Evolutionary conservation across 2,329 filamentous ascomycete genomes (phyloP), one percentile per base, ranked within the genome.

Genomic region (Alternaria rosae): DNA sequence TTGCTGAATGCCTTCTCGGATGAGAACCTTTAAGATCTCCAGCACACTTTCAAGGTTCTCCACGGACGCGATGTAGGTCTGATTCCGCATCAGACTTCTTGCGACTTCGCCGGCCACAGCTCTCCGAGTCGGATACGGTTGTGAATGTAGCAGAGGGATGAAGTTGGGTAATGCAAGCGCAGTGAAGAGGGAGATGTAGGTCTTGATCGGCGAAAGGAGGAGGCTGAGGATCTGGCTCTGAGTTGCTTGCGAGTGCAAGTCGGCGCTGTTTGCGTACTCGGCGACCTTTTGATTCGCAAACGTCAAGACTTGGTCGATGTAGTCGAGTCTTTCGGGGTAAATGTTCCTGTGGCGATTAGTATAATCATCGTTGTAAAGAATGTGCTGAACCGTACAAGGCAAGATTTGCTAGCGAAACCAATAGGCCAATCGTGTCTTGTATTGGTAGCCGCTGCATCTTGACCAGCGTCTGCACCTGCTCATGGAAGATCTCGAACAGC

Each of bases 401-500:
- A 59, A 99, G 87, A 71, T 98, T 98, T 41, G 91, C 90, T 42
- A 99, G 85, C 5, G 95, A 99, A n/a, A 97, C 94, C 45, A 98
- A 85, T 43, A 99, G 83, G 10, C 94, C 95, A 71, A 97, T 95
- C 17, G 92, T 97, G 77, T 99, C 96, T 78, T 97, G 93, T 67
- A 99, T 94, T 1, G 94, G 91, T 54, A 99, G 85, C 69, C 93
- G 90, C 75, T 97, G 93, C 54, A 92, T 92, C 80, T 93, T 94
- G 65, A 98, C 94, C 54, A 99, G 84, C 73, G 94, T 94, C 76
- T 96, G 91, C 65, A 98, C 95, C 79, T 98, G 95, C 54, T 93
- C 91, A 75, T 98, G 97, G 85, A 98, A 99, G 62, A 98, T 92
- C 80, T 98, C 94, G 79, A 98, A 98, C 23, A 99, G 87, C 80